A percentile compares a stretch with the other conserved stretches of the same genome.
These are phyloP conservation scores for Fusarium sp. DNA, from an alignment of 2,329 filamentous ascomycete species.

Conservation along the genomic window DNA sequence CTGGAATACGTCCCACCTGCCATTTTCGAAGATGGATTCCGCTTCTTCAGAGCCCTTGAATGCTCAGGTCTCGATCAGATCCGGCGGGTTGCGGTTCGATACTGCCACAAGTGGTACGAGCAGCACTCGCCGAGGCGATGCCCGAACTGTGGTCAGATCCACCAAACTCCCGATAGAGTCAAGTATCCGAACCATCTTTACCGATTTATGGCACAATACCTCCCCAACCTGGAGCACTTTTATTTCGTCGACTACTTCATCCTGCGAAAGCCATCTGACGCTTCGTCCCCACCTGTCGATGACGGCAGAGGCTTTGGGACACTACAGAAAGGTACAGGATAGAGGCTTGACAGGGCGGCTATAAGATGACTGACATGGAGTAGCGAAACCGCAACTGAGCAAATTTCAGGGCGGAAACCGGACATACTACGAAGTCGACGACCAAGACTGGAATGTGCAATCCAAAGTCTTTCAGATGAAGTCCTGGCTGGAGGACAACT, in stretches of 20 bases:
- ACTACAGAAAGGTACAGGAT: slow-evolving; percentile 22
- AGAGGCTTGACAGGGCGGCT: neutral
- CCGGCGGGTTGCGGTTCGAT: slow-evolving; percentile 60
- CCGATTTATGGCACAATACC: slow-evolving; percentile 60
- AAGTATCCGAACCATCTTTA: slow-evolving; percentile 60
- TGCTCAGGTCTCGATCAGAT: slow-evolving; percentile 53
- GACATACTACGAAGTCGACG: slow-evolving; percentile 55
- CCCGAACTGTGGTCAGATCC: slow-evolving; percentile 52
- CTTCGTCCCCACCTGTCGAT: neutral
- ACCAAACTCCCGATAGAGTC: slow-evolving; percentile 46
- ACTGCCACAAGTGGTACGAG: slow-evolving; percentile 60
- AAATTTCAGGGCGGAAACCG: slow-evolving; percentile 44
- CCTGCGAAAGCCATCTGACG: slow-evolving; percentile 46
- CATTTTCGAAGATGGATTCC: slow-evolving; percentile 47
- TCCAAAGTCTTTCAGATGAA: slow-evolving; percentile 55
- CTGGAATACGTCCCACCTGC: slow-evolving; percentile 55
- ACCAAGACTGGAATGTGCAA: slow-evolving; percentile 54
- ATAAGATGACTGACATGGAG: slow-evolving; percentile 18
- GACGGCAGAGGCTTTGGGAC: neutral
- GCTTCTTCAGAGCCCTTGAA: slow-evolving; percentile 45
- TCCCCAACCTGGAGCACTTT: slow-evolving; percentile 60
- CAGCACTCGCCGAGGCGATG: slow-evolving; percentile 49
- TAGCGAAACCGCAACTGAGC: slow-evolving; percentile 13
- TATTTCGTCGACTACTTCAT: slow-evolving; percentile 63
- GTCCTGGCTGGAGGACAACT: slow-evolving; percentile 58